Evolutionary conservation across 192 early-diverging fungal genomes (phyloP), one percentile per base, ranked within the genome.

Genomic region (Pilaira anomala): DNA sequence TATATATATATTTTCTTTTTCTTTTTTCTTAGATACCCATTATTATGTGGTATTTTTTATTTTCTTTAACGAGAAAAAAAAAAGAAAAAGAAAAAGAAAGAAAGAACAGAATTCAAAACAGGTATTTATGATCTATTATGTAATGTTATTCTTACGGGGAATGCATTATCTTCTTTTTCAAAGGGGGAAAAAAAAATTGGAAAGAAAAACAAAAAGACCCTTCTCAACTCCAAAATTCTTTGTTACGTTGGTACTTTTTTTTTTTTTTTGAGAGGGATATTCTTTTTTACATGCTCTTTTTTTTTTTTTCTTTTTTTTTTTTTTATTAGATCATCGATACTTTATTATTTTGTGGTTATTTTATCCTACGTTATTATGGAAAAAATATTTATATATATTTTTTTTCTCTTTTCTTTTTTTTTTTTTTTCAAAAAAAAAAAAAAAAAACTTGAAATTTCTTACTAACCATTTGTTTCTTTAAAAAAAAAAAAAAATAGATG

Each of bases 401-500:
- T 9, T 39, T 36, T 54, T 19, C 28, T 44, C 48, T 41, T 2
- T 55, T 26, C 14, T 50, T 62, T 55, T 44, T 52, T 68, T 68
- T 72, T 68, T 58, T 65, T 51, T 68, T 40, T 36, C 24, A 53
- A 33, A 65, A 24, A 75, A 19, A n/a, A 50, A 50, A 50, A 8
- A 50, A 50, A 50, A 8, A 36, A 36, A 9, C 11, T 9, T 36
- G 33, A 36, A 36, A 0, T 33, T 33, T 33, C 30, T 36, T 36
- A 9, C 33, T 36, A 36, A 36, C 33, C 33, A 36, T 36, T 36
- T 36, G 33, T 36, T 36, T 36, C 11, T 9, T 36, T 19, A 16
- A 16, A 3, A n/a, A 45, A 45, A 4, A 33, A 33, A 33, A 33
- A 33, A 36, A 36, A 46, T 16, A 88, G 91, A 92, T 76, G 85